Conservation (phyloP, 2,329 filamentous ascomycete genomes). For the Ophiocordyceps robertsii region DNA sequence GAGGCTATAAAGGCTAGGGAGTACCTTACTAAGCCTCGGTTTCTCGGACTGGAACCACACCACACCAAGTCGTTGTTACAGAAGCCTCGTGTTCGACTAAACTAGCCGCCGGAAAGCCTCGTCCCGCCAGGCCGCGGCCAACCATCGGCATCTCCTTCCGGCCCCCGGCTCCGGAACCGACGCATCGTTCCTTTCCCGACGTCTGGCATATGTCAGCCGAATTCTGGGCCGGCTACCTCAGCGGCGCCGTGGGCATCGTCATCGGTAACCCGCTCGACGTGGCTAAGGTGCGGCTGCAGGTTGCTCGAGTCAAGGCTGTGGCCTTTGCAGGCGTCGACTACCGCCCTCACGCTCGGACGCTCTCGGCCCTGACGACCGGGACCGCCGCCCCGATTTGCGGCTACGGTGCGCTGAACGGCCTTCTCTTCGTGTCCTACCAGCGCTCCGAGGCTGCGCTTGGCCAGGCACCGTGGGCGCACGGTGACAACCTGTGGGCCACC, state of each 20-base stretch:
- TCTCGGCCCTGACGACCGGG: conserved; percentile 40
- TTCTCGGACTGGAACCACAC: too few species aligned
- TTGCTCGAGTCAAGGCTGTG: conserved; percentile 16
- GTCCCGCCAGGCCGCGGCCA: too few species aligned
- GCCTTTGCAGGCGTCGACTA: neutral
- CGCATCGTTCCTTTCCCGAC: neutral
- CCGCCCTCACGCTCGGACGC: conserved; percentile 10
- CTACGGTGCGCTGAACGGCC: conserved; percentile 81
- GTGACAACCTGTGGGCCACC: conserved; percentile 46
- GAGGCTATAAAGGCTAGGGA: too few species aligned
- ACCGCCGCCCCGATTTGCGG: conserved; percentile 75
- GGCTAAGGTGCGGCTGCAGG: conserved; percentile 54
- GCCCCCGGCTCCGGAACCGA: too few species aligned
- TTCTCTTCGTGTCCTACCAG: conserved; percentile 87
- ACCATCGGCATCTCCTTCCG: too few species aligned
- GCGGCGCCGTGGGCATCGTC: conserved; percentile 72
- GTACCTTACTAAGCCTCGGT: too few species aligned
- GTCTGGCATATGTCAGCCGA: conserved; percentile 61
- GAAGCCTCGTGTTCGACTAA: too few species aligned
- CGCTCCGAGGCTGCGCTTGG: conserved; percentile 56
- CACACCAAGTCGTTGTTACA: too few species aligned
- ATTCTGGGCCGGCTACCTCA: conserved; percentile 88
- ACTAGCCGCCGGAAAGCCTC: too few species aligned
- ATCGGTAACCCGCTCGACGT: conserved; percentile 80
- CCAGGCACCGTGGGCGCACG: conserved; percentile 14